Base-by-base conservation (phyloP, 176 grass and related monocot genomes). In the Eremochloa ophiuroides region DNA sequence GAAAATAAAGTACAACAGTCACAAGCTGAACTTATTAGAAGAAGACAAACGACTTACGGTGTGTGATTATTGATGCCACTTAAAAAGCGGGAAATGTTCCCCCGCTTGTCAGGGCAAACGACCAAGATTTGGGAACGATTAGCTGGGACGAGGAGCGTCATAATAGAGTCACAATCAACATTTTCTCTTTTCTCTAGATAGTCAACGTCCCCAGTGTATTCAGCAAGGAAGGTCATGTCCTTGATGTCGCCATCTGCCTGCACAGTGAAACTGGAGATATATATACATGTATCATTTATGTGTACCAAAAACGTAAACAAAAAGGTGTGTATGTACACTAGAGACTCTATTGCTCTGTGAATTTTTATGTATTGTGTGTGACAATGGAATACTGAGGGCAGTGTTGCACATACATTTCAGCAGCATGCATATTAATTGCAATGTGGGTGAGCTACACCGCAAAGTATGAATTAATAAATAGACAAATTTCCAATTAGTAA, bases 41-140 rank as follows among this genome's bases (percentile, higher is more conserved):
- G 8, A 73, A 28, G 42, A 70, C 8, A 0, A 41, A 71, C 5
- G 1, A 93, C 92, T 94, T 78, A 98, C 90, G 1, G 62, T 76
- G 80, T 86, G 75, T 94, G 85, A 63, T 95, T 95, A 66, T 98
- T 98, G 73, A 98, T 98, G 61, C 92, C 92, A 81, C 66, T 93
- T 27, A 98, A 84, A 75, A 93, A 98, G 13, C 90, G 83, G 31
- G 92, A 84, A 71, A 94, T 87, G 78, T 98, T 94, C 56, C 86
- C 95, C 50, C 29, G 73, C 47, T 89, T 94, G 65, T 91, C 90
- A 84, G 88, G 88, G 55, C 82, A 98, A 66, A 93, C 86, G 58
- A 93, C 88, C 20, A 94, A 79, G 38, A 68, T 82, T 68, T 88
- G 27, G 38, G 90, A 85, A 37, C 86, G 88, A 33, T 94, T 74